Conservation (phyloP, 345 rosid species). For the Hevea brasiliensis region DNA sequence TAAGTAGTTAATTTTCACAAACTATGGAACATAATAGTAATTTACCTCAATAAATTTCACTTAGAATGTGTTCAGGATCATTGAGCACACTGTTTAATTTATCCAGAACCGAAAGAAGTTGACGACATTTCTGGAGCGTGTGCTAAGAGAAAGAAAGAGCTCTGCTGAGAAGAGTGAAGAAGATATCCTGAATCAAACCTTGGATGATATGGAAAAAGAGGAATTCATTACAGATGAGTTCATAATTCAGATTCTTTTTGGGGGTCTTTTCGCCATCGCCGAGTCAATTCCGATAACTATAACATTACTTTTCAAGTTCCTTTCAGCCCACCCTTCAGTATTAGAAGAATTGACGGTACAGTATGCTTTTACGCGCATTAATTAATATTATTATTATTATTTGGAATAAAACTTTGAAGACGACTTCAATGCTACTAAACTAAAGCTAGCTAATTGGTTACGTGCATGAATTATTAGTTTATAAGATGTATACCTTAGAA, state of each 20-base stretch:
- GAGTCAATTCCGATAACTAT: slow-evolving; percentile 20
- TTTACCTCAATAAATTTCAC: too few relatives aligned
- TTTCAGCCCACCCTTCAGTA: slow-evolving; percentile 32
- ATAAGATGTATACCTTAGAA: not conserved
- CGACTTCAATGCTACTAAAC: too few relatives aligned
- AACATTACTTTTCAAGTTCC: slow-evolving; percentile 28
- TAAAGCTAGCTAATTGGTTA: too few relatives aligned
- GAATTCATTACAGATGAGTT: slow-evolving; percentile 33
- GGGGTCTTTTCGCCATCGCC: slow-evolving; percentile 18
- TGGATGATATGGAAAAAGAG: slow-evolving; percentile 28
- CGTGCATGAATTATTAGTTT: too few relatives aligned
- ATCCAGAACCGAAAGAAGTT: slow-evolving; percentile 19
- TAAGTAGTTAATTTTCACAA: too few relatives aligned
- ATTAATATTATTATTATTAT: too few relatives aligned
- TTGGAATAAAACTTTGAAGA: too few relatives aligned
- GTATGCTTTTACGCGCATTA: too few relatives aligned
- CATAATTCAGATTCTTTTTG: slow-evolving; percentile 17
- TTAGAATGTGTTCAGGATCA: too few relatives aligned
- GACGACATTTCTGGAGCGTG: not conserved
- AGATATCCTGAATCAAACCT: slow-evolving; percentile 29
- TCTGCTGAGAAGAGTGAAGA: slow-evolving; percentile 6
- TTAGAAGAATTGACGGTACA: slow-evolving; percentile 31
- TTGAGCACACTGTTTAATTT: not conserved
- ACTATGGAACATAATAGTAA: too few relatives aligned
- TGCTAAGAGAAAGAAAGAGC: slow-evolving; percentile 19